Evolutionary conservation across 305 asterid genomes (phyloP), one percentile per base, ranked within the genome.

Genomic region (Fraxinus sp.): DNA sequence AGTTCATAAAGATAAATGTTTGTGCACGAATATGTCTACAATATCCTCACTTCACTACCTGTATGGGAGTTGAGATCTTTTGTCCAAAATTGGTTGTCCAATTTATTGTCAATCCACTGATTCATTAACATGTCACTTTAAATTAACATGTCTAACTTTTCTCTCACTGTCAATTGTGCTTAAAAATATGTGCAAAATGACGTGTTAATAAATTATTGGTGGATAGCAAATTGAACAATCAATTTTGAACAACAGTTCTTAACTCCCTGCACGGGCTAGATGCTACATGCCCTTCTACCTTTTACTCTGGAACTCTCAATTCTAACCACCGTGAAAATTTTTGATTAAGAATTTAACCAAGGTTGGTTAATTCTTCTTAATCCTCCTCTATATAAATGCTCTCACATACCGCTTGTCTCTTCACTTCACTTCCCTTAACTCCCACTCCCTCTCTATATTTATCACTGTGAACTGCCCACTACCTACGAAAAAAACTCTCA

Each of bases 331-430:
- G 79, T 76, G 22, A 41, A 76, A 76, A 11, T 4, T 4, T 11
- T 28, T 1, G 74, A 68, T 68, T 28, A 68, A 66, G 37, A 68
- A 28, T 68, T 28, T 68, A 68, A 68, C 37, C 74, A 13, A 10
- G 37, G 39, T 11, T 5, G 20, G 37, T 68, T 26, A 68, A 28
- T 11, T 66, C n/a, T 62, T 62, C 26, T 8, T 64, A 62, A 26
- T 4, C 73, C 80, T 4, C 81, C 70, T 83, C 89, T 89, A 88
- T 89, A 81, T 87, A 91, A 88, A 80, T 82, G 86, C 76, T 86
- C 55, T 74, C 78, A 76, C 93, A 82, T 86, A 26, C 91, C 77
- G 86, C 85, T 82, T 77, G 83, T 57, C 89, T 86, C 84, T 86
- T 85, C 87, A 81, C 68, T 57, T 39, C 57, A 46, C 30, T 85